Percentiles rank a stretch among this genome's conserved stretches.
phyloP scores from a whole-genome alignment of 192 early-diverging fungal species.

The Rhizophagus sp. region DNA sequence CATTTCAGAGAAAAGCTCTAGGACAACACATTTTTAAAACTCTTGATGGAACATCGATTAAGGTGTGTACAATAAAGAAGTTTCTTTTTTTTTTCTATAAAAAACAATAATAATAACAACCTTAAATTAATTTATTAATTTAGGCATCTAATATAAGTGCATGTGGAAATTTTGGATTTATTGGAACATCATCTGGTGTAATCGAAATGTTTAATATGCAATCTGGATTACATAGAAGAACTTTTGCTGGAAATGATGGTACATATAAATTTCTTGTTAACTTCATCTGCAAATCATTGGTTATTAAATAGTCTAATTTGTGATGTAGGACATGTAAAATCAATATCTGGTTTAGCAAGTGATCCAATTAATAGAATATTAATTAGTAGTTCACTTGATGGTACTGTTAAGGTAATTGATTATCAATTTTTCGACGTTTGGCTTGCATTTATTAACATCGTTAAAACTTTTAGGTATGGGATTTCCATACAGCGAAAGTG shows the following conservation, averaged over 20 bases:
- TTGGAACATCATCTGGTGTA: constrained; percentile 73
- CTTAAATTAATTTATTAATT: not conserved
- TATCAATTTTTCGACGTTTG: not conserved
- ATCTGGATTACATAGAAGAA: constrained; percentile 76
- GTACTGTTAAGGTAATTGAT: constrained; percentile 65
- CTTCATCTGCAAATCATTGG: constrained; percentile 4
- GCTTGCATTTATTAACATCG: not conserved
- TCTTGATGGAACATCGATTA: constrained; percentile 61
- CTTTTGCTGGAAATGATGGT: constrained; percentile 58
- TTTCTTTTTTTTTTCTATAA: not conserved
- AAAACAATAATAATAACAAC: no score
- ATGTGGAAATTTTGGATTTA: constrained; percentile 94
- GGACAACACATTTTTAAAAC: constrained; percentile 68
- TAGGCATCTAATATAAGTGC: constrained; percentile 71
- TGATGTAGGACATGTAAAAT: constrained; percentile 68
- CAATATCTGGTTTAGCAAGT: constrained; percentile 76
- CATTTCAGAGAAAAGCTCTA: constrained; percentile 71
- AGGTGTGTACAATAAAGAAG: constrained; percentile 33
- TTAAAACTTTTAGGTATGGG: constrained; percentile 66
- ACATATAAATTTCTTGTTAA: constrained; percentile 4
- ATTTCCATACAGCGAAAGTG: constrained; percentile 68
- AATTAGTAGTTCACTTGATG: constrained; percentile 81
- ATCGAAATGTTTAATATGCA: constrained; percentile 97
- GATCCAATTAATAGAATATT: constrained; percentile 73
- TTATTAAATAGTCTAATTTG: not conserved